These are phyloP conservation scores for Penicillium crustosum DNA, from an alignment of 2,329 filamentous ascomycete genomes.

Conservation along the genomic window DNA sequence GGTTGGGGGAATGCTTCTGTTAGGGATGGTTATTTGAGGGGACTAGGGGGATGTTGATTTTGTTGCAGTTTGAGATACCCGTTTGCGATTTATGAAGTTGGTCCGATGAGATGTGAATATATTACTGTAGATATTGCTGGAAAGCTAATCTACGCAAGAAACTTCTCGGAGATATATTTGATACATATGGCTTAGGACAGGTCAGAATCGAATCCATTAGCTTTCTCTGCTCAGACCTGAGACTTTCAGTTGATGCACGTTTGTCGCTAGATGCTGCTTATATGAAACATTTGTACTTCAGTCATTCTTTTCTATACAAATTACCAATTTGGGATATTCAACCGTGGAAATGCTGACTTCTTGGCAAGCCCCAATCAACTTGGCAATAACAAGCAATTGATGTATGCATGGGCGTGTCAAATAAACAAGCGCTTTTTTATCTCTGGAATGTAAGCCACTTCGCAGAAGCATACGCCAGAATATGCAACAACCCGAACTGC, in stretches of 20 bases:
- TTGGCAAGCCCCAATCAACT: neutral
- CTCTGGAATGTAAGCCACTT: neutral
- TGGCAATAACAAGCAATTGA: neutral
- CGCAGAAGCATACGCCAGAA: neutral
- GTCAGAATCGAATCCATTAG: neutral
- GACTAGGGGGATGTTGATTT: neutral
- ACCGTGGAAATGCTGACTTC: neutral
- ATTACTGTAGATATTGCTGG: neutral
- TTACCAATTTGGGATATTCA: neutral
- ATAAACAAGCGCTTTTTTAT: neutral
- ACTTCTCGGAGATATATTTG: neutral
- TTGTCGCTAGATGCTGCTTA: neutral
- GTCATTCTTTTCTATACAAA: neutral
- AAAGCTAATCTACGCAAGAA: neutral
- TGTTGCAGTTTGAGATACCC: slow-evolving; percentile 13
- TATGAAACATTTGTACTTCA: neutral
- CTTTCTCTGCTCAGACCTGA: neutral
- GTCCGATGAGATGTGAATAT: neutral
- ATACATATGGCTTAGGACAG: neutral
- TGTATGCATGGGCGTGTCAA: neutral
- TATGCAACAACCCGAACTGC: neutral
- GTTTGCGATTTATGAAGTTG: slow-evolving; percentile 2
- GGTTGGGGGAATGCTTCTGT: slow-evolving; percentile 3
- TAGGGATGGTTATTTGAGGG: neutral
- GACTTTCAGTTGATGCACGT: neutral